Evolutionary conservation across 1,139 yeast species (phyloP).

Genomic region (Blastobotrys niveus): DNA sequence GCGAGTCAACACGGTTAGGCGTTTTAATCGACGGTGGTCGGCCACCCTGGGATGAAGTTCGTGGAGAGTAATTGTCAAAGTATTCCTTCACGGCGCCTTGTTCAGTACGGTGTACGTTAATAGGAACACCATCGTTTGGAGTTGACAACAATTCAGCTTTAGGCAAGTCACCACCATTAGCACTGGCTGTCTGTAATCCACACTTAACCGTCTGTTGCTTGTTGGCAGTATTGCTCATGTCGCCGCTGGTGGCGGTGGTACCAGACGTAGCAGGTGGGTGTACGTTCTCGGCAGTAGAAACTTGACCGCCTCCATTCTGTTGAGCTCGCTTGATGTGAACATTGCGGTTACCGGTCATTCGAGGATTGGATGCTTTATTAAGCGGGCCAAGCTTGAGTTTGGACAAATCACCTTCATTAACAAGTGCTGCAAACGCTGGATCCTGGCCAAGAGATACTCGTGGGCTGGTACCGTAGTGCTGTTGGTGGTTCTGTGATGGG

Average conservation of each 20-base stretch:
- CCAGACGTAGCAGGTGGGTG: neutral
- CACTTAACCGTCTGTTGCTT: neutral
- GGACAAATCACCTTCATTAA: slow-evolving; percentile 15
- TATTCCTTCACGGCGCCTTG: slow-evolving; percentile 41
- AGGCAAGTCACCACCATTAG: neutral
- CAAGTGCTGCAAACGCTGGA: slow-evolving; percentile 21
- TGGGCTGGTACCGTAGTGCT: neutral
- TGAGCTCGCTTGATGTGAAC: slow-evolving; percentile 35
- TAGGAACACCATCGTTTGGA: slow-evolving; percentile 13
- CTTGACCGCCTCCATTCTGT: too few relatives aligned
- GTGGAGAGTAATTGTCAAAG: slow-evolving; percentile 12
- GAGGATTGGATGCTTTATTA: slow-evolving; percentile 79
- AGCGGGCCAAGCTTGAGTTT: slow-evolving; percentile 36
- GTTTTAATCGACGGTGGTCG: neutral
- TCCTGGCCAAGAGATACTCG: slow-evolving; percentile 25
- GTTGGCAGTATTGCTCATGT: slow-evolving; percentile 1
- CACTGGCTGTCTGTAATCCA: slow-evolving; percentile 1
- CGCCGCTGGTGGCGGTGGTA: neutral
- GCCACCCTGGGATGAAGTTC: neutral
- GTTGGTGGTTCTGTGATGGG: neutral
- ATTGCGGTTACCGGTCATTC: slow-evolving; percentile 58
- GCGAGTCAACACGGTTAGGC: neutral
- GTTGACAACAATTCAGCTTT: slow-evolving; percentile 9
- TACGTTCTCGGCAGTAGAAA: too few relatives aligned
- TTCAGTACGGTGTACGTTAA: slow-evolving; percentile 44